Base-by-base conservation (phyloP, 164 flowering plant genomes). In the Stephania japonica region DNA sequence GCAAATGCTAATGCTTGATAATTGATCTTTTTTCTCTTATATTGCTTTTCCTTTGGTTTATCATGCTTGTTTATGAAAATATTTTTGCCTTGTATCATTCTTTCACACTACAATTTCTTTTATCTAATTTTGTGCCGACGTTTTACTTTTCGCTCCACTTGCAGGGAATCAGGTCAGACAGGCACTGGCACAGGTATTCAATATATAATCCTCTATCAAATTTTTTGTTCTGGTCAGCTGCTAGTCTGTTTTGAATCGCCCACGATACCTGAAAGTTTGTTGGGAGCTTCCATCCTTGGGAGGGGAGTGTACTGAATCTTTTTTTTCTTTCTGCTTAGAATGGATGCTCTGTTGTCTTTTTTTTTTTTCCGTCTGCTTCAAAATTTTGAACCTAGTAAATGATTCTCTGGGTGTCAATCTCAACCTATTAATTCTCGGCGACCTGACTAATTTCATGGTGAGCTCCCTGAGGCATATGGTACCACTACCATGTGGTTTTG, bases 161-260 rank as follows among this genome's bases (percentile, higher is more conserved):
- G 80, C 88, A 89, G 93, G 84, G 88, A 84, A 50, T 72, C 77
- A 21, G 85, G 82, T 66, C 88, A 83, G 79, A 80, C 87, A 75
- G 88, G 86, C 76, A 83, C 76, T 47, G 79, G 73, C 23, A 42
- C 90, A 79, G 90, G 92, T 88, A 76, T 26, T 9, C 21, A 16
- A 53, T 42, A 38, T 7, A 18, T 7, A 1, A n/a, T 56, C 21
- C 16, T 16, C 21, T 56, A 56, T 56, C 62, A 56, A 19, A 56
- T 16, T 56, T 14, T 56, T 16, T 56, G 62, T 56, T 56, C 13
- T 47, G 16, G 62, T 56, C 61, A 16, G 61, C 53, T 53, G 61
- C 61, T n/a, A 13, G 11, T 53, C 61, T 53, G 61, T 53, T 53
- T 53, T 53, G 18, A 53, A 13, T 53, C 19, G 16, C 19, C 61